phyloP scores from a whole-genome alignment of 164 flowering plant genomes.

The Protea cynaroides region DNA sequence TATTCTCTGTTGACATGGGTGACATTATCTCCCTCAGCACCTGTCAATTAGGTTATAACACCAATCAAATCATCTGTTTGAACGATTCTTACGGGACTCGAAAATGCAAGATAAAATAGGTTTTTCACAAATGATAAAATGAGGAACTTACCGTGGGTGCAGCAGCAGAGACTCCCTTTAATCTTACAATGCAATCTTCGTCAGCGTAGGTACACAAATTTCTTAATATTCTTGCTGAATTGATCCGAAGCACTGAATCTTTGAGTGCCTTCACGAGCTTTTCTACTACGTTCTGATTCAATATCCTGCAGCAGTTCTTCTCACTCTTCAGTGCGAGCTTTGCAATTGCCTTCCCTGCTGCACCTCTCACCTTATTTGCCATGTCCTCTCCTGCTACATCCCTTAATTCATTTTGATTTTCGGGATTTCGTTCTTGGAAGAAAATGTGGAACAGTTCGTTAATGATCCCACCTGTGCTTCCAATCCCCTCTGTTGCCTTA shows the following conservation, averaged over 20 bases:
- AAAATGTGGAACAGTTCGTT: conserved; percentile 57
- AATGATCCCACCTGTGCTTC: too few species aligned
- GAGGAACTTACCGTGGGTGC: conserved; percentile 42
- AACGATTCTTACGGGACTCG: background rate
- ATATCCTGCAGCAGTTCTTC: conserved; percentile 50
- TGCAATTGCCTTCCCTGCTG: conserved; percentile 84
- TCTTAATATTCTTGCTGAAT: conserved; percentile 73
- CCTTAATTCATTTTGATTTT: conserved; percentile 27
- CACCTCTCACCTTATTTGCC: conserved; percentile 52
- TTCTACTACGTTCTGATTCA: conserved; percentile 40
- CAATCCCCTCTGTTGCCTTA: conserved; percentile 82
- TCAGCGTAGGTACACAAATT: conserved; percentile 63
- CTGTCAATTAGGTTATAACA: conserved; percentile 29
- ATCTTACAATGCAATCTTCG: conserved; percentile 35
- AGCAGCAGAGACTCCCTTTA: conserved; percentile 45
- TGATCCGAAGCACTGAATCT: conserved; percentile 39
- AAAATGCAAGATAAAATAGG: background rate
- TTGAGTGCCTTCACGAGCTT: conserved; percentile 53
- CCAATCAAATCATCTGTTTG: too few species aligned
- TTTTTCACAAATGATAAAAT: background rate
- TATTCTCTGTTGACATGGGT: conserved; percentile 54
- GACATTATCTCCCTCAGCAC: conserved; percentile 58
- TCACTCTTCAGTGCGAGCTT: conserved; percentile 78
- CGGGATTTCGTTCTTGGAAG: conserved; percentile 34
- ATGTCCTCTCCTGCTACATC: too few species aligned